A percentile compares a stretch with the other conserved stretches of the same genome.
phyloP scores from a whole-genome alignment of 1,139 yeast species.

The Debaryomyces robertsiae region DNA sequence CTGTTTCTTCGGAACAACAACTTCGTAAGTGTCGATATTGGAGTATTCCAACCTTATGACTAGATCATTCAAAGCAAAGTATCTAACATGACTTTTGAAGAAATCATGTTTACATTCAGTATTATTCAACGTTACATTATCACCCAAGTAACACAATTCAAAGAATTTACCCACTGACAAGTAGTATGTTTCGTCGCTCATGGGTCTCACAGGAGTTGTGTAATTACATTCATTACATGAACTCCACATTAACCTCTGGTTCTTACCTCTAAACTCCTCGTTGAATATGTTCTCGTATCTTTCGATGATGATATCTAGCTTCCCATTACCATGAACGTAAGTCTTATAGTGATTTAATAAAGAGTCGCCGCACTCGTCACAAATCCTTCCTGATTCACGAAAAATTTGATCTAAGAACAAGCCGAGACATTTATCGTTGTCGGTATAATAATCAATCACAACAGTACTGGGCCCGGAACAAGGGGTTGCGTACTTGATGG shows the following conservation, averaged over 20 bases:
- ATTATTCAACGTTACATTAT: slow-evolving; percentile 34
- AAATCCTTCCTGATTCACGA: slow-evolving; percentile 62
- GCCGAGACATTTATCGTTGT: slow-evolving; percentile 87
- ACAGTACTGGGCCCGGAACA: slow-evolving; percentile 88
- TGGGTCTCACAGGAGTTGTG: slow-evolving; percentile 77
- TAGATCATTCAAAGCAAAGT: slow-evolving; percentile 79
- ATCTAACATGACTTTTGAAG: slow-evolving; percentile 77
- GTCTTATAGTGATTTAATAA: slow-evolving; percentile 78
- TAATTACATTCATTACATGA: slow-evolving; percentile 78
- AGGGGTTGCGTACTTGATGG: slow-evolving; percentile 84
- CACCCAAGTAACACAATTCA: slow-evolving; percentile 84
- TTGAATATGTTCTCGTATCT: slow-evolving; percentile 55
- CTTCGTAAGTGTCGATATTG: slow-evolving; percentile 71
- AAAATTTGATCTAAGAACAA: slow-evolving; percentile 83
- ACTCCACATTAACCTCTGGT: slow-evolving; percentile 83
- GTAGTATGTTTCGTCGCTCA: slow-evolving; percentile 89
- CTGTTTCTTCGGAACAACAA: slow-evolving; percentile 74
- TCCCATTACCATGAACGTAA: slow-evolving; percentile 87
- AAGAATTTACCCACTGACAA: slow-evolving; percentile 91
- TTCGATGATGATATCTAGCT: slow-evolving; percentile 77
- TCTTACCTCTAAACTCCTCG: slow-evolving; percentile 48
- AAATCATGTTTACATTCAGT: slow-evolving; percentile 71
- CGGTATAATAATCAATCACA: slow-evolving; percentile 85
- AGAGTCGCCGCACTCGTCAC: slow-evolving; percentile 80
- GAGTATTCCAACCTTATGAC: slow-evolving; percentile 81